These are phyloP conservation scores for Aureobasidium sp. DNA, from an alignment of 2,329 filamentous ascomycete genomes.

Conservation along the genomic window DNA sequence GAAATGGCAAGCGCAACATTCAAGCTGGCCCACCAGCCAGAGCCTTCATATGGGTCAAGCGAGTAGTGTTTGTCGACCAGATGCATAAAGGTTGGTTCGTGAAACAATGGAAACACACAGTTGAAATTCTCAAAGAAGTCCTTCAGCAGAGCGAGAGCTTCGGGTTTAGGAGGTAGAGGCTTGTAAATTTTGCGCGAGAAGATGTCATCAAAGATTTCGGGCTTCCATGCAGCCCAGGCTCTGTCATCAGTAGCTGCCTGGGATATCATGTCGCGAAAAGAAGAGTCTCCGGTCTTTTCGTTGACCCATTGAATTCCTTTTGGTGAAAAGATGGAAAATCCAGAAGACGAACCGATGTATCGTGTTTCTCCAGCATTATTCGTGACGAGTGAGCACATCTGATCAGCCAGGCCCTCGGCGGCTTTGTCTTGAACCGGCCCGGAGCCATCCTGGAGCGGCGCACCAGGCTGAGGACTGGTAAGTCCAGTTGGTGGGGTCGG, in stretches of 20 bases:
- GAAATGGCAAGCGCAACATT: conserved; percentile 93
- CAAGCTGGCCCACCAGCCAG: conserved; percentile 96
- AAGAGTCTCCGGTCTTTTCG: conserved; percentile 89
- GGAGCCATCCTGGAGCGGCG: conserved; percentile 42
- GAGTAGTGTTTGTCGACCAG: conserved; percentile 92
- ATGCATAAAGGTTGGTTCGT: conserved; percentile 98
- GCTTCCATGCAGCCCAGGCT: conserved; percentile 96
- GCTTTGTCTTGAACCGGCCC: conserved; percentile 44
- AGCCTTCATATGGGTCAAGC: conserved; percentile 83
- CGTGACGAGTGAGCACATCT: conserved; percentile 98
- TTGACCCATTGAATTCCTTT: conserved; percentile 99
- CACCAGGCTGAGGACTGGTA: conserved; percentile 45
- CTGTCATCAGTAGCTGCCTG: conserved; percentile 80
- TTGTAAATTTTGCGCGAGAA: conserved; percentile 81
- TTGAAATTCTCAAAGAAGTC: conserved; percentile 99
- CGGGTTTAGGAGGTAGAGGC: conserved; percentile 74
- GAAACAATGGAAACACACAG: conserved; percentile 95
- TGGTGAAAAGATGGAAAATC: conserved; percentile 97
- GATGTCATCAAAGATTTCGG: conserved; percentile 90
- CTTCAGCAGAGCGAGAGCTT: conserved; percentile 78
- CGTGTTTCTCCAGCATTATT: conserved; percentile 91
- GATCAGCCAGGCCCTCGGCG: conserved; percentile 84
- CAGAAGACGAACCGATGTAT: conserved; percentile 94
- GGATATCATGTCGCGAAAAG: conserved; percentile 92
- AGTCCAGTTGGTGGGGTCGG: conserved; percentile 42